Conservation (phyloP, 495 filamentous ascomycete species). For the Penicillium fimorum region DNA sequence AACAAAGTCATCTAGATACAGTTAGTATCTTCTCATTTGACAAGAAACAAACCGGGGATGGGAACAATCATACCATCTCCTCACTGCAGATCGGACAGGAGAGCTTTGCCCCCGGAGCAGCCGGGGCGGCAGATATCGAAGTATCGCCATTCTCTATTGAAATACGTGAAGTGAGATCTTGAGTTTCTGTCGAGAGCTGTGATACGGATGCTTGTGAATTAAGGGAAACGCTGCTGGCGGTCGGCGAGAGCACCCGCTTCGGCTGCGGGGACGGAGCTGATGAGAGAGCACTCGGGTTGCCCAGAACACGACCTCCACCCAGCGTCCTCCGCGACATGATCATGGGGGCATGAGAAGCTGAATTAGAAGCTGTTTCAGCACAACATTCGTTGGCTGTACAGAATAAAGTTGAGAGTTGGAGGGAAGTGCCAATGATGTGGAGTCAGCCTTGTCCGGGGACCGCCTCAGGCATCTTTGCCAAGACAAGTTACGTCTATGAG, state of each 20-base stretch:
- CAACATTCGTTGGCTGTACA: slow-evolving; percentile 24
- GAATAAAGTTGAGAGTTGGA: slow-evolving; percentile 14
- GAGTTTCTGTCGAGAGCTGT: slow-evolving; percentile 54
- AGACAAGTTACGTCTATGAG: background rate
- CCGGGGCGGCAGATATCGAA: slow-evolving; percentile 48
- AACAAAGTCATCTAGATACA: slow-evolving; percentile 74
- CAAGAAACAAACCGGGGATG: background rate
- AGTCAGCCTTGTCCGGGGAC: slow-evolving; percentile 22
- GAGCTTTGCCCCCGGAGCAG: slow-evolving; percentile 61
- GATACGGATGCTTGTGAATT: slow-evolving; percentile 63
- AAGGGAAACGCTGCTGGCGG: slow-evolving; percentile 57
- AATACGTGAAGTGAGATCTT: slow-evolving; percentile 59
- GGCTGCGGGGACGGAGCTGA: slow-evolving; percentile 57
- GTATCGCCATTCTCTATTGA: slow-evolving; percentile 53
- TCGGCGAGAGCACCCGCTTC: slow-evolving; percentile 58
- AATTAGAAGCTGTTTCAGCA: slow-evolving; percentile 20
- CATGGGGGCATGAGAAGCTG: slow-evolving; percentile 43
- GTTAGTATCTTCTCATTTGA: slow-evolving; percentile 17
- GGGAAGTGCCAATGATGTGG: slow-evolving; percentile 27
- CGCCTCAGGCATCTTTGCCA: slow-evolving; percentile 22
- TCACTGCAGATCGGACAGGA: slow-evolving; percentile 95
- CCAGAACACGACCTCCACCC: slow-evolving; percentile 84
- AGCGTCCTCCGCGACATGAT: slow-evolving; percentile 80
- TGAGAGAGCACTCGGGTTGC: slow-evolving; percentile 74
- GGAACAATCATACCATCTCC: slow-evolving; percentile 69